These are phyloP conservation scores for Talaromyces borbonicus DNA, from an alignment of 495 filamentous ascomycete species.

Conservation along the genomic window DNA sequence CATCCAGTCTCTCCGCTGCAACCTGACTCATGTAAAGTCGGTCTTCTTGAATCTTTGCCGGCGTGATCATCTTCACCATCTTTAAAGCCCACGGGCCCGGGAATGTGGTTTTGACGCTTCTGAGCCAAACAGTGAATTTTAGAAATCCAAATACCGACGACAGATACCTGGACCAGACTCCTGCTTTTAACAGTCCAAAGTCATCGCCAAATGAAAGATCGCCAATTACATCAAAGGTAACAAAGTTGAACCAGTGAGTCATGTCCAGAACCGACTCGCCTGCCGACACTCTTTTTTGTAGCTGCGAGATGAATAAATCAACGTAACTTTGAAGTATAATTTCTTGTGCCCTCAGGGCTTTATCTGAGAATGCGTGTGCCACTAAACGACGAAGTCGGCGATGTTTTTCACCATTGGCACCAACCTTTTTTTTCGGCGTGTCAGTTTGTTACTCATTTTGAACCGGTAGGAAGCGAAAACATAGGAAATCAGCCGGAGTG, in stretches of 20 bases:
- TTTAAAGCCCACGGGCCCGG: not conserved
- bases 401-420: slow-evolving; percentile 35
- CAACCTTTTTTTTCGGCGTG: slow-evolving; percentile 13
- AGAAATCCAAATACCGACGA: slow-evolving; percentile 10
- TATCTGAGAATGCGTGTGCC: slow-evolving; percentile 37
- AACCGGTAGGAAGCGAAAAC: not conserved
- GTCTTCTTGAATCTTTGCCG: not conserved
- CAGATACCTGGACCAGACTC: slow-evolving; percentile 31
- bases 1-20: slow-evolving; percentile 12
- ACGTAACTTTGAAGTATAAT: slow-evolving; percentile 27
- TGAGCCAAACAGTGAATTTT: not conserved
- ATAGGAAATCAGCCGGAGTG: not conserved
- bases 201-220: slow-evolving; percentile 31
- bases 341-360: slow-evolving; percentile 31
- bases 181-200: slow-evolving; percentile 33
- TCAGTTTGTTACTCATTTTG: not conserved
- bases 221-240: slow-evolving; percentile 27
- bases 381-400: slow-evolving; percentile 32
- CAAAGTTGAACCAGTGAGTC: slow-evolving; percentile 24
- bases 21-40: slow-evolving; percentile 5
- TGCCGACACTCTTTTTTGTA: slow-evolving; percentile 16
- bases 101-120: not conserved
- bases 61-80: not conserved
- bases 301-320: slow-evolving; percentile 24
- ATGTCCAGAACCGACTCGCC: slow-evolving; percentile 17